Evolutionary conservation across 495 filamentous ascomycete genomes (phyloP).

Genomic region (Letharia columbiana): DNA sequence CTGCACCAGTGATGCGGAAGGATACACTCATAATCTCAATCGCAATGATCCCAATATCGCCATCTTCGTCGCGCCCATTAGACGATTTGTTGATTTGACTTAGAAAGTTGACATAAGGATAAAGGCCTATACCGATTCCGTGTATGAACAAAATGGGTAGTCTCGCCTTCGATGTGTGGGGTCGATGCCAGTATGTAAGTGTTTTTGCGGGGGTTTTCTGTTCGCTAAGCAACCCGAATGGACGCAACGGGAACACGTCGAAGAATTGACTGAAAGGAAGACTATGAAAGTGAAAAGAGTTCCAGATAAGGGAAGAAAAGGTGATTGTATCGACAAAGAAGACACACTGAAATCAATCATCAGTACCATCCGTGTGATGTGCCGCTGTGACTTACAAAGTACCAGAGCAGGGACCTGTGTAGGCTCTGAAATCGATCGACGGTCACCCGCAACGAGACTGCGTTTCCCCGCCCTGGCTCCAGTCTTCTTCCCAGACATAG

Average conservation of each 20-base stretch:
- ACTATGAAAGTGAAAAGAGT: slow-evolving; percentile 37
- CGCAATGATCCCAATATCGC: slow-evolving; percentile 52
- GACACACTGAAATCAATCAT: slow-evolving; percentile 24
- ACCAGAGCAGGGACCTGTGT: slow-evolving; percentile 58
- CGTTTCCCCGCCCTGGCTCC: slow-evolving; percentile 43
- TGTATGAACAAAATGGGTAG: slow-evolving; percentile 58
- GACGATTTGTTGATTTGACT: slow-evolving; percentile 35
- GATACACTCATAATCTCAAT: slow-evolving; percentile 57
- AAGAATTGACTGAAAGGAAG: slow-evolving; percentile 30
- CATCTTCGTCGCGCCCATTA: slow-evolving; percentile 21
- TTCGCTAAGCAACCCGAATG: slow-evolving; percentile 35
- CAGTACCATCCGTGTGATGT: slow-evolving; percentile 11
- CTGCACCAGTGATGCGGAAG: slow-evolving; percentile 47
- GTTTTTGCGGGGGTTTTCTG: slow-evolving; percentile 38
- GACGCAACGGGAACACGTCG: slow-evolving; percentile 46
- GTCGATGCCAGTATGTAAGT: slow-evolving; percentile 57
- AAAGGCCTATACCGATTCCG: slow-evolving; percentile 62
- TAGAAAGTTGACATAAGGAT: slow-evolving; percentile 52
- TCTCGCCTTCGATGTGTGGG: slow-evolving; percentile 46
- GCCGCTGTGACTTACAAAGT: slow-evolving; percentile 39
- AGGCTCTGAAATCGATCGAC: slow-evolving; percentile 53
- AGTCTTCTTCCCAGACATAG: slow-evolving; percentile 38
- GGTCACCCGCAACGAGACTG: slow-evolving; percentile 50
- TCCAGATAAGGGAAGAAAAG: slow-evolving; percentile 32
- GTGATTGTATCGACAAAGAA: slow-evolving; percentile 42